These are phyloP conservation scores for Sporothrix luriei DNA, from an alignment of 2,329 filamentous ascomycete genomes.

Conservation along the genomic window DNA sequence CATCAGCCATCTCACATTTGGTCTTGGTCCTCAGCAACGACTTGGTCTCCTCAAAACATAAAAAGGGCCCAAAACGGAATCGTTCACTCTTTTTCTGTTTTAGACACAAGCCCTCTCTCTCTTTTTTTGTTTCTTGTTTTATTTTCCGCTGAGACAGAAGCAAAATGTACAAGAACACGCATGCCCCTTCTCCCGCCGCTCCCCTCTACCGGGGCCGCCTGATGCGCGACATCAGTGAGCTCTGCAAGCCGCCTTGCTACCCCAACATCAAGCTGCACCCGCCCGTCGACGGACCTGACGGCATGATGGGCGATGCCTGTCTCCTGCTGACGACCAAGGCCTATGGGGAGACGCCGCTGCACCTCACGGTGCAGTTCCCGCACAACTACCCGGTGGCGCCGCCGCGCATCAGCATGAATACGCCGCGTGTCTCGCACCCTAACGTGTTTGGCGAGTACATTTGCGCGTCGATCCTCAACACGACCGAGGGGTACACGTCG, in stretches of 20 bases:
- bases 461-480: slow-evolving; percentile 53
- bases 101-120: background rate
- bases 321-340: slow-evolving; percentile 49
- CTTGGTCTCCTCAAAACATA: background rate
- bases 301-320: slow-evolving; percentile 41
- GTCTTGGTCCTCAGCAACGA: background rate
- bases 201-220: slow-evolving; percentile 39
- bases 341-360: slow-evolving; percentile 43
- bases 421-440: slow-evolving; percentile 31
- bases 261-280: slow-evolving; percentile 50
- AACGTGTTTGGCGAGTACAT: slow-evolving; percentile 50
- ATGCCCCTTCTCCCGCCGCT: background rate
- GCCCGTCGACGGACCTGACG: slow-evolving; percentile 42
- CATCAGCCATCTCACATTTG: background rate
- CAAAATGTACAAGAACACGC: background rate
- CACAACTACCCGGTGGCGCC: slow-evolving; percentile 46
- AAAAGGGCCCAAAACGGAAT: background rate
- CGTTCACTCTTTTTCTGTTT: slow-evolving; percentile 22
- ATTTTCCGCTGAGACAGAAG: no score
- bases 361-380: slow-evolving; percentile 48
- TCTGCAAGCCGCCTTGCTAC: slow-evolving; percentile 49
- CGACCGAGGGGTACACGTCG: slow-evolving; percentile 49
- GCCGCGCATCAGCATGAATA: slow-evolving; percentile 48
- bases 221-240: slow-evolving; percentile 51
- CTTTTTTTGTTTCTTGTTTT: no score